These are phyloP conservation scores for Penicillium lividum DNA, from an alignment of 495 filamentous ascomycete genomes.

Conservation along the genomic window DNA sequence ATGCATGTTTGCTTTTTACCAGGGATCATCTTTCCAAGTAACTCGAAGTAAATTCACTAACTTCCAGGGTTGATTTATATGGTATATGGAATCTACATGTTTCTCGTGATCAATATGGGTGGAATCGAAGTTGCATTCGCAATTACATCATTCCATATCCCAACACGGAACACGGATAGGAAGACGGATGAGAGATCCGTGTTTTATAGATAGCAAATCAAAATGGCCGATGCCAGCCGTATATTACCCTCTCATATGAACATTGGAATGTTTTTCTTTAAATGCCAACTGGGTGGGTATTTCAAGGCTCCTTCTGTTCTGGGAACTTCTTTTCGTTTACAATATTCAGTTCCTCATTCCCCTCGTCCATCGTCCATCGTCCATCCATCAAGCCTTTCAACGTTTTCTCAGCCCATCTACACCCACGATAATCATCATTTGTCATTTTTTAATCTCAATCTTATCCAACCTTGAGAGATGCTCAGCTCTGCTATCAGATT, in stretches of 20 bases:
- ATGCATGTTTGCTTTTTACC: background rate
- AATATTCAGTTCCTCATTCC: too few relatives aligned
- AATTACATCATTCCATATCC: background rate
- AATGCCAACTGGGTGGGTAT: background rate
- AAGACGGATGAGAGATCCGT: slow-evolving; percentile 24
- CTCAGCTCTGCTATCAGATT: slow-evolving; percentile 66
- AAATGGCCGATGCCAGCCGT: slow-evolving; percentile 23
- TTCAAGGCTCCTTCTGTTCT: too few relatives aligned
- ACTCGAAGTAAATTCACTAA: too few relatives aligned
- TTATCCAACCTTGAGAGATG: slow-evolving; percentile 52
- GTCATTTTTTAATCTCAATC: background rate
- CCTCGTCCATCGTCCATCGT: too few relatives aligned
- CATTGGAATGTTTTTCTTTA: background rate
- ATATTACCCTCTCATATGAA: slow-evolving; percentile 1
- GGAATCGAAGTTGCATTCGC: too few relatives aligned
- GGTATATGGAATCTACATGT: background rate
- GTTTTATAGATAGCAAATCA: slow-evolving; percentile 23
- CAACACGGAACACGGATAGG: slow-evolving; percentile 22
- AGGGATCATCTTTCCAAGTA: background rate
- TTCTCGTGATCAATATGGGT: background rate
- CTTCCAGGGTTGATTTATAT: too few relatives aligned
- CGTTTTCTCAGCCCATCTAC: too few relatives aligned
- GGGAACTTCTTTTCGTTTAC: too few relatives aligned
- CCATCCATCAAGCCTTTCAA: too few relatives aligned
- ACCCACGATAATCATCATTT: background rate